Percentiles rank a stretch among this genome's conserved stretches.
These are phyloP conservation scores for Teunomyces barrocoloradensis DNA, from an alignment of 805 yeast genomes.

Conservation along the genomic window DNA sequence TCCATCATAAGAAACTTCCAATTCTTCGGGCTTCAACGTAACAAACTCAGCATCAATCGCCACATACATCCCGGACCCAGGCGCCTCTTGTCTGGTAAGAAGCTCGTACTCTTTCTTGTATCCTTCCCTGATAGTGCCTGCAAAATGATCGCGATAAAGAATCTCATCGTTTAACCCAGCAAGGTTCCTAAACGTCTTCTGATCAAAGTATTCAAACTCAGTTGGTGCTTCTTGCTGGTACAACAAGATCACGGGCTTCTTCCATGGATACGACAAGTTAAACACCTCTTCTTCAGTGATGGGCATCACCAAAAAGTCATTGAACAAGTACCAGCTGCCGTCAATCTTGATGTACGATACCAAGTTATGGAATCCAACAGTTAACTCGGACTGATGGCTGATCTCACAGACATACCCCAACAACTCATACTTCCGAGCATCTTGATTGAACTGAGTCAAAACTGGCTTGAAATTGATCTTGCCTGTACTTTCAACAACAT, in stretches of 20 bases:
- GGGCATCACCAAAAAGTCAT: slow-evolving; percentile 83
- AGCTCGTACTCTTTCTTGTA: slow-evolving; percentile 62
- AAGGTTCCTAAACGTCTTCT: slow-evolving; percentile 16
- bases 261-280: slow-evolving; percentile 73
- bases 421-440: slow-evolving; percentile 53
- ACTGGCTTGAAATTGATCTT: slow-evolving; percentile 37
- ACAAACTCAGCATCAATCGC: slow-evolving; percentile 99
- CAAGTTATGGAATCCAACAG: slow-evolving; percentile 50
- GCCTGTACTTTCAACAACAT: slow-evolving; percentile 32
- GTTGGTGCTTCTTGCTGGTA: slow-evolving; percentile 57
- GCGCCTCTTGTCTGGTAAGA: slow-evolving; percentile 68
- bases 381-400: slow-evolving; percentile 39
- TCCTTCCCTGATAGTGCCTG: slow-evolving; percentile 60
- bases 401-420: slow-evolving; percentile 72
- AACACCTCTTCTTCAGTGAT: slow-evolving; percentile 76
- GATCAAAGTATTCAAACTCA: slow-evolving; percentile 41
- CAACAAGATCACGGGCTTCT: slow-evolving; percentile 69
- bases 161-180: slow-evolving; percentile 54
- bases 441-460: slow-evolving; percentile 25
- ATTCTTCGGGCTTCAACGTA: slow-evolving; percentile 69
- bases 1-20: slow-evolving; percentile 76
- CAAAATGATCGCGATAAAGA: slow-evolving; percentile 72
- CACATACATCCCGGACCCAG: slow-evolving; percentile 68
- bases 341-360: slow-evolving; percentile 56
- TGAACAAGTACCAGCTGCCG: slow-evolving; percentile 76